These are phyloP conservation scores for Cryptococcus floricola DNA, from an alignment of 1,284 basidiomycete genomes.

Conservation along the genomic window DNA sequence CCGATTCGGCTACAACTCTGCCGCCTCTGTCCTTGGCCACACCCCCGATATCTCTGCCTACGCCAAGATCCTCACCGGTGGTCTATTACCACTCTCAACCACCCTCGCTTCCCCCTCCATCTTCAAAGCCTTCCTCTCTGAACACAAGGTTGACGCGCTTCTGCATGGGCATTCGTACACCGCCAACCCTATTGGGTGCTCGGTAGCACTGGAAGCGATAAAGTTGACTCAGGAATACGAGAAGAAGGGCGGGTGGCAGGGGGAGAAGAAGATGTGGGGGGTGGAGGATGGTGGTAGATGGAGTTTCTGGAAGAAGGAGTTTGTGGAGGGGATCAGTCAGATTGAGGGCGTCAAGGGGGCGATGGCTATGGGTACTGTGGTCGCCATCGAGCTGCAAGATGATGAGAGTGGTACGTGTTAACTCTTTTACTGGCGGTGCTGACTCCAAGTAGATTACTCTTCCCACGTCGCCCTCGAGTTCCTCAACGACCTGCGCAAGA, in stretches of 20 bases:
- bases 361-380: conserved; percentile 85
- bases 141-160: conserved; percentile 73
- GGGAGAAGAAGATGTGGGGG: conserved; percentile 56
- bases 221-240: conserved; percentile 59
- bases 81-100: conserved; percentile 78
- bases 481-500: conserved; percentile 50
- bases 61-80: conserved; percentile 93
- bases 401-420: conserved; percentile 55
- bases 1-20: conserved; percentile 71
- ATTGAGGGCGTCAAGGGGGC: conserved; percentile 62
- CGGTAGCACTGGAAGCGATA: conserved; percentile 79
- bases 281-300: conserved; percentile 55
- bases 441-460: conserved; percentile 58
- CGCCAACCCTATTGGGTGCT: conserved; percentile 85
- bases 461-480: conserved; percentile 66
- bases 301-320: conserved; percentile 82
- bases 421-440: background rate
- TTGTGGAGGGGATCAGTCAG: conserved; percentile 63
- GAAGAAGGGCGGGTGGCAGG: conserved; percentile 56
- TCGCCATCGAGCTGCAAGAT: conserved; percentile 74
- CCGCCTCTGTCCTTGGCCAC: conserved; percentile 63
- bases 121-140: conserved; percentile 73
- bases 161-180: conserved; percentile 95
- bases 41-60: conserved; percentile 83
- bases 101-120: conserved; percentile 77